Evolutionary conservation across 345 rosid species (phyloP).

Genomic region (Eucalyptus fibrosa): DNA sequence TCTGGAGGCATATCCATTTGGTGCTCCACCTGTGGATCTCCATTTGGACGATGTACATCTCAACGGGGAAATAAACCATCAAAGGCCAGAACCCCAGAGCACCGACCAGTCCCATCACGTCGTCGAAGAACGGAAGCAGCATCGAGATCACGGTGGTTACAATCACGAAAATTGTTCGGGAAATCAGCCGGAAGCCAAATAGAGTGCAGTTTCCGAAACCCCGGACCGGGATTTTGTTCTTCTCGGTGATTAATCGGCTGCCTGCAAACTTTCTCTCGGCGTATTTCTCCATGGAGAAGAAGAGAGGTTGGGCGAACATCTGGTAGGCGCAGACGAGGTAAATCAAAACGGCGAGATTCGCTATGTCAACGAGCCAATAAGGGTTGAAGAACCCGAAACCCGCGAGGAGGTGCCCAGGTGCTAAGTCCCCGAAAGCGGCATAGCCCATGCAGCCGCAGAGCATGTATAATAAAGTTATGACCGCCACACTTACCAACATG

Average conservation of each 20-base stretch:
- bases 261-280: constrained; percentile 40
- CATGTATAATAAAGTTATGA: constrained; percentile 83
- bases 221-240: constrained; percentile 26
- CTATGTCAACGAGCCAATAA: constrained; percentile 65
- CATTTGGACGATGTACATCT: constrained; percentile 73
- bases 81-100: constrained; percentile 91
- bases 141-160: constrained; percentile 58
- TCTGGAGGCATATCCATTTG: constrained; percentile 65
- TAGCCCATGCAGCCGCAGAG: constrained; percentile 87
- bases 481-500: constrained; percentile 41
- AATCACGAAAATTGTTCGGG: constrained; percentile 70
- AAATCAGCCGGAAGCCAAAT: constrained; percentile 59
- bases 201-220: constrained; percentile 30
- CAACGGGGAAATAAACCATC: constrained; percentile 76
- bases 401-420: constrained; percentile 69
- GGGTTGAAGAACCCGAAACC: constrained; percentile 64
- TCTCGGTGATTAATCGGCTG: constrained; percentile 36
- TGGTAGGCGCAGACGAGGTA: constrained; percentile 85
- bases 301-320: constrained; percentile 78
- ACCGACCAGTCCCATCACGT: constrained; percentile 65
- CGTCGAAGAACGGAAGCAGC: constrained; percentile 76
- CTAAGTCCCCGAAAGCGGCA: constrained; percentile 68
- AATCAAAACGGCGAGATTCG: constrained; percentile 56
- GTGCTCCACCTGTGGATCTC: constrained; percentile 62
- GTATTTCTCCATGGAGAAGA: constrained; percentile 48